These are phyloP conservation scores for Toxoplasma gondii DNA, from an alignment of 169 alveolate genomes.

Conservation along the genomic window DNA sequence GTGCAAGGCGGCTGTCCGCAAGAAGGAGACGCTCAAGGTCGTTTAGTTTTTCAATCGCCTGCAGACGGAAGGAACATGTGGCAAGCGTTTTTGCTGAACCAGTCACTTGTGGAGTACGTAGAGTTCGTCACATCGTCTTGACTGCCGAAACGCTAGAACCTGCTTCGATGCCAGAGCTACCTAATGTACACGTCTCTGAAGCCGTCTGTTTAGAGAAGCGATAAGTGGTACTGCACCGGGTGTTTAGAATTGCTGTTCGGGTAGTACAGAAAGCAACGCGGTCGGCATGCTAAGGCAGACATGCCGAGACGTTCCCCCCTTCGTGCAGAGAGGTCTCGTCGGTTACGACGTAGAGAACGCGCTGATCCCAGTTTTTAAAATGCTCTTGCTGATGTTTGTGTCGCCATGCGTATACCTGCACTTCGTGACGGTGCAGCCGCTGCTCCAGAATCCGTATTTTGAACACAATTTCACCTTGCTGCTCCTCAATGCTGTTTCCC, in stretches of 20 bases:
- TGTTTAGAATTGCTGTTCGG: no score
- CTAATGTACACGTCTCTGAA: no score
- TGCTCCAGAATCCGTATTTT: slow-evolving; percentile 64
- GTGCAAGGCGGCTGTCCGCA: slow-evolving; percentile 48
- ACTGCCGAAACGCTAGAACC: not conserved
- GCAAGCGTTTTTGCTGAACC: not conserved
- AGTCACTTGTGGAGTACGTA: not conserved
- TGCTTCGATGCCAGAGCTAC: no score
- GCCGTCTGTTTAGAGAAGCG: no score
- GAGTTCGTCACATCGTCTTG: not conserved
- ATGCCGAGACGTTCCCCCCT: no score
- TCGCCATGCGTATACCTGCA: slow-evolving; percentile 14
- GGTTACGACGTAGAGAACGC: no score
- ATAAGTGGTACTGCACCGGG: no score
- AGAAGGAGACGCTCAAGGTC: slow-evolving; percentile 53
- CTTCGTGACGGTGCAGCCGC: slow-evolving; percentile 58
- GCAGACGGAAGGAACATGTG: not conserved
- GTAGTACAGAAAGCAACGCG: no score
- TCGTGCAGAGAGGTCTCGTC: no score
- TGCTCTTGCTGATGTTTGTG: no score
- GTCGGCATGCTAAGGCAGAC: no score
- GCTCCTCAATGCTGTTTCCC: slow-evolving; percentile 13
- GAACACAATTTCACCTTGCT: slow-evolving; percentile 24
- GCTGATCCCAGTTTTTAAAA: no score
- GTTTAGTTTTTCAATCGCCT: slow-evolving; percentile 56